Percentiles rank a stretch among this genome's conserved stretches.
phyloP scores from a whole-genome alignment of 805 yeast species.

The Wickerhamiella galacta region DNA sequence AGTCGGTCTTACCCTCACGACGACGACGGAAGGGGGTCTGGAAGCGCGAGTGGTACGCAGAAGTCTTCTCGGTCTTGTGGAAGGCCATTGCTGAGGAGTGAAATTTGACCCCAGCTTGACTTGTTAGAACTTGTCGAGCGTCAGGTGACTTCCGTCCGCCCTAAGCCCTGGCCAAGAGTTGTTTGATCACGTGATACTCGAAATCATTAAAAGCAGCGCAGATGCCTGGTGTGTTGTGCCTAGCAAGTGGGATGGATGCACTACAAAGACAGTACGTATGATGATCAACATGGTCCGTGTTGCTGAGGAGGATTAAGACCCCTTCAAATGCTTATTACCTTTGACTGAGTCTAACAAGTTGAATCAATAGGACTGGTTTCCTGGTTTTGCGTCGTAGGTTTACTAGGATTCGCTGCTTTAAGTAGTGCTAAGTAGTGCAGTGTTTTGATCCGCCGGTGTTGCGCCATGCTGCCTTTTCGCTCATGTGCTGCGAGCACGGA shows the following conservation, averaged over 20 bases:
- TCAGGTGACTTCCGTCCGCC: too few species aligned
- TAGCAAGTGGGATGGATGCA: too few species aligned
- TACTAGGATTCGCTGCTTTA: too few species aligned
- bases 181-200: too few species aligned
- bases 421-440: too few species aligned
- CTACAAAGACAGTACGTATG: conserved; percentile 8
- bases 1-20: conserved; percentile 99
- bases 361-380: conserved; percentile 4
- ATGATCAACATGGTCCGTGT: conserved; percentile 25
- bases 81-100: conserved; percentile 45
- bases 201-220: too few species aligned
- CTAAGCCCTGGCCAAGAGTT: too few species aligned
- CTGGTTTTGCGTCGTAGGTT: neutral
- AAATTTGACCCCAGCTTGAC: conserved; percentile 1
- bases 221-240: too few species aligned
- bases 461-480: too few species aligned
- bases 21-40: conserved; percentile 99
- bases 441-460: too few species aligned
- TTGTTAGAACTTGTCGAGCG: too few species aligned
- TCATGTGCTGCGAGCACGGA: too few species aligned
- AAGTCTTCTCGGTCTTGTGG: conserved; percentile 53
- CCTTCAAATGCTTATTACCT: conserved; percentile 22
- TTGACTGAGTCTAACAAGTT: conserved; percentile 11
- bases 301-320: conserved; percentile 25
- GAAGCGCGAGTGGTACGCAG: conserved; percentile 98